Percentiles rank a stretch among this genome's conserved stretches.
Evolutionary conservation across 495 filamentous ascomycete genomes (phyloP).

Genomic region (Neurospora sublineolata): DNA sequence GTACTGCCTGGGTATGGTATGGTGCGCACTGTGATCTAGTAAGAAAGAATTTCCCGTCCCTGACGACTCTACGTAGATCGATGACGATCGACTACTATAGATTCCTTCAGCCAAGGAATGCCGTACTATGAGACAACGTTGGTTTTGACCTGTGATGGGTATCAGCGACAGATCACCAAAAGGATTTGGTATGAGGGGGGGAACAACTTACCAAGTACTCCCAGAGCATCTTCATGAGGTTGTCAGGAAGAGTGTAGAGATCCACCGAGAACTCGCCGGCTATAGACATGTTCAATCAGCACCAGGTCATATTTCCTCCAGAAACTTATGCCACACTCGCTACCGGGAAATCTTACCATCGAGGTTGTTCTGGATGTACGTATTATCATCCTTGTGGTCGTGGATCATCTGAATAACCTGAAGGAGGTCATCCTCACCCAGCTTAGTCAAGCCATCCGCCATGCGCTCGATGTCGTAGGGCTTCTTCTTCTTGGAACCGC

Average conservation of each 20-base stretch:
- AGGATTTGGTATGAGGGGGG: background rate
- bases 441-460: constrained; percentile 51
- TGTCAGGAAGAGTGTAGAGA: constrained; percentile 85
- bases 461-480: constrained; percentile 92
- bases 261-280: constrained; percentile 98
- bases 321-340: background rate
- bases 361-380: constrained; percentile 93
- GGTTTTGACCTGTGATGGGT: constrained; percentile 12
- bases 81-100: background rate
- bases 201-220: constrained; percentile 48
- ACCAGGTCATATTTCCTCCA: background rate
- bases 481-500: constrained; percentile 73
- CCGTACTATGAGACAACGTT: constrained; percentile 12
- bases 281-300: constrained; percentile 24
- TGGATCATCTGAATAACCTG: constrained; percentile 96
- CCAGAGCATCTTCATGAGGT: constrained; percentile 81
- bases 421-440: constrained; percentile 55
- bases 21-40: background rate
- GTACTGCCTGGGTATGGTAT: background rate
- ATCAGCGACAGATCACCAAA: background rate
- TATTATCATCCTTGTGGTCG: constrained; percentile 83
- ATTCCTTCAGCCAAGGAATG: background rate
- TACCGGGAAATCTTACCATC: constrained; percentile 51
- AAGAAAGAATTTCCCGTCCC: background rate
- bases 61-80: background rate